phyloP scores from a whole-genome alignment of 148 eudicot species.

The Hydrangea macrophylla region DNA sequence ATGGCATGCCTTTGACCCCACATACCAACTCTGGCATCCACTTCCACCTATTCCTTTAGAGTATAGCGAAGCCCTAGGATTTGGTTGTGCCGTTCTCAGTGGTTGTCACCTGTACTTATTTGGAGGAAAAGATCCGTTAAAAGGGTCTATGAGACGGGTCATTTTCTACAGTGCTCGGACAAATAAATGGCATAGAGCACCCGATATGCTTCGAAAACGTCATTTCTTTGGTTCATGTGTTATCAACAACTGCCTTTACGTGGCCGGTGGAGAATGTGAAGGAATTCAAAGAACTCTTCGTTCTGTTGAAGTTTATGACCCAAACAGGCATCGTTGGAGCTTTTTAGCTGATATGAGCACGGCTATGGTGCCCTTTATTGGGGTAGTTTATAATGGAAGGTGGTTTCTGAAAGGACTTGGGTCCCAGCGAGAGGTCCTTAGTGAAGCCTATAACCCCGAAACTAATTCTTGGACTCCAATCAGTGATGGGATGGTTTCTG shows the following conservation, averaged over 20 bases:
- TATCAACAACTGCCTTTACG: slow-evolving; percentile 71
- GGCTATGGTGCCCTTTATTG: slow-evolving; percentile 88
- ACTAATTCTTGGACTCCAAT: slow-evolving; percentile 56
- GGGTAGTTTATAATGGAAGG: slow-evolving; percentile 70
- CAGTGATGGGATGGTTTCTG: slow-evolving; percentile 70
- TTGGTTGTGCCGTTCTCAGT: slow-evolving; percentile 87
- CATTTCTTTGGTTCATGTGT: slow-evolving; percentile 82
- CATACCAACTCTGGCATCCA: slow-evolving; percentile 84
- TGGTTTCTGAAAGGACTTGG: slow-evolving; percentile 91
- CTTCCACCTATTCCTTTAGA: slow-evolving; percentile 86
- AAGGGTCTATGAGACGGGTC: slow-evolving; percentile 73
- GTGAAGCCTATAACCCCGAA: slow-evolving; percentile 76
- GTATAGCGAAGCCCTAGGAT: slow-evolving; percentile 76
- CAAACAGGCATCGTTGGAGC: slow-evolving; percentile 72
- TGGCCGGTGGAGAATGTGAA: slow-evolving; percentile 94
- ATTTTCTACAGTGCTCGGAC: slow-evolving; percentile 77
- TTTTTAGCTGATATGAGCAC: slow-evolving; percentile 79
- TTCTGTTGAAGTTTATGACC: slow-evolving; percentile 88
- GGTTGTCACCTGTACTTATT: slow-evolving; percentile 73
- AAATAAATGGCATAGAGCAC: slow-evolving; percentile 80
- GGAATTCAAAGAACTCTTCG: slow-evolving; percentile 76
- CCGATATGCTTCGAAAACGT: slow-evolving; percentile 70
- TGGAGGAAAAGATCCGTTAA: slow-evolving; percentile 74
- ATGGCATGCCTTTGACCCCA: slow-evolving; percentile 88
- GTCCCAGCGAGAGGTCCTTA: slow-evolving; percentile 64